These are phyloP conservation scores for Musa beccarii DNA, from an alignment of 176 grass and related monocot genomes.

Conservation along the genomic window DNA sequence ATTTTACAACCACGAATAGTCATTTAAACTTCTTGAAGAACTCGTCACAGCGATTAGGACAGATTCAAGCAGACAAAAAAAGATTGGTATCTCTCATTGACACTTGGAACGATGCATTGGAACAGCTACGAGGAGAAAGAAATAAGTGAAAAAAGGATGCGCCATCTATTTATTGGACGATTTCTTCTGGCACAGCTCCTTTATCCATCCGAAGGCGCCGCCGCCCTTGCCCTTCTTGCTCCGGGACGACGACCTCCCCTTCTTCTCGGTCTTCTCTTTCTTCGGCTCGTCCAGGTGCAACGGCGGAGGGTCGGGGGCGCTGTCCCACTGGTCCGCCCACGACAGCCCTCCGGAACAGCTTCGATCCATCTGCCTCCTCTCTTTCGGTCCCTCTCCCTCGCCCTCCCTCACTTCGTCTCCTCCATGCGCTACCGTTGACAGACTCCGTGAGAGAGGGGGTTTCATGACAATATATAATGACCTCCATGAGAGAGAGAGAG, in stretches of 20 bases:
- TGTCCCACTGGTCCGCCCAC: constrained; percentile 27
- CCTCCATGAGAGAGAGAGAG: neutral
- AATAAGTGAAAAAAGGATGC: neutral
- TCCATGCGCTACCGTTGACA: neutral
- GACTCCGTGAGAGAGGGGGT: too few species aligned
- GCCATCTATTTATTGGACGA: constrained; percentile 14
- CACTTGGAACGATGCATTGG: too few species aligned
- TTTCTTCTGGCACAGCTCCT: constrained; percentile 12
- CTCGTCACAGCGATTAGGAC: too few species aligned
- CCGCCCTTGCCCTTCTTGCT: neutral
- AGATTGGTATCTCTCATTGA: too few species aligned
- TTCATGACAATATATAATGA: neutral
- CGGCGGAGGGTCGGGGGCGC: neutral
- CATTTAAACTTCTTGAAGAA: too few species aligned
- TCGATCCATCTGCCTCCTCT: constrained; percentile 1
- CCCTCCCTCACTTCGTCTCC: neutral
- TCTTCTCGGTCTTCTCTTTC: neutral
- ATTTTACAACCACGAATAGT: too few species aligned
- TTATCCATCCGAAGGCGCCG: constrained; percentile 14
- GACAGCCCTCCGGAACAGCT: constrained; percentile 10
- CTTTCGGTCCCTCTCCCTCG: neutral
- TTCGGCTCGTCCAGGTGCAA: neutral
- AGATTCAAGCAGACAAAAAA: too few species aligned
- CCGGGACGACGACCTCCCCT: neutral
- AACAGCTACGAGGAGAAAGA: neutral